Evolutionary conservation across 1,284 basidiomycete species (phyloP), one percentile per base, ranked within the genome.

Genomic region (Mixia osmundae): DNA sequence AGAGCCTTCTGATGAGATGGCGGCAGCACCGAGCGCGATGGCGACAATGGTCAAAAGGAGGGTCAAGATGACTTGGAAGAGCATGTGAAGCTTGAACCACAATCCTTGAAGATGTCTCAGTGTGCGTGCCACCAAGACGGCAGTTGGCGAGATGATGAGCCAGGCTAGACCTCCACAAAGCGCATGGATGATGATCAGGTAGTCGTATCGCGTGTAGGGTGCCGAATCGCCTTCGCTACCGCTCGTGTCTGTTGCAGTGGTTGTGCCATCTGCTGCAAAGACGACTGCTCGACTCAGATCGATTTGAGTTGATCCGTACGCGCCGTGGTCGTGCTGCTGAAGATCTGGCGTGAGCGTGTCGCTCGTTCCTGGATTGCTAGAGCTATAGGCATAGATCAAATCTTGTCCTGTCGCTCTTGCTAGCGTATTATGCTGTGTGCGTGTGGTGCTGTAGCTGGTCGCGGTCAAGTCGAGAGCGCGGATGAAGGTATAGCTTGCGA

Each of bases 121-220:
- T 5, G 25, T 16, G 12, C 38, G 28, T 8, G 37, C 38, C n/a
- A 40, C 18, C 4, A 43, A 14, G 15, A 43, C 33, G 26, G 35
- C 27, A 20, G 26, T 8, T 5, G 41, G 41, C 12, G 41, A 39
- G 22, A 34, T 29, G 18, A 30, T 10, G 14, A 36, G 18, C 4
- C 24, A 33, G 25, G 12, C 25, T 18, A 25, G 16, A 36, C 19
- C 20, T 7, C 11, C 15, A 21, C 16, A 20, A 24, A 37, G 33
- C 12, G 41, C 41, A 26, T 43, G 41, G 5, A 38, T 34, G 16
- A 37, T 22, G 14, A 43, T 31, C 7, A 43, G 18, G 10, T 25
- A 37, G 31, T 43, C 41, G 20, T 31, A 36, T 15, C 25, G 30
- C 8, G 41, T 37, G 35, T 30, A 40, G 30, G 30, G 19, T 4